Evolutionary conservation across 1,284 basidiomycete genomes (phyloP), one percentile per base, ranked within the genome.

Genomic region (Trichosporon ovoides): DNA sequence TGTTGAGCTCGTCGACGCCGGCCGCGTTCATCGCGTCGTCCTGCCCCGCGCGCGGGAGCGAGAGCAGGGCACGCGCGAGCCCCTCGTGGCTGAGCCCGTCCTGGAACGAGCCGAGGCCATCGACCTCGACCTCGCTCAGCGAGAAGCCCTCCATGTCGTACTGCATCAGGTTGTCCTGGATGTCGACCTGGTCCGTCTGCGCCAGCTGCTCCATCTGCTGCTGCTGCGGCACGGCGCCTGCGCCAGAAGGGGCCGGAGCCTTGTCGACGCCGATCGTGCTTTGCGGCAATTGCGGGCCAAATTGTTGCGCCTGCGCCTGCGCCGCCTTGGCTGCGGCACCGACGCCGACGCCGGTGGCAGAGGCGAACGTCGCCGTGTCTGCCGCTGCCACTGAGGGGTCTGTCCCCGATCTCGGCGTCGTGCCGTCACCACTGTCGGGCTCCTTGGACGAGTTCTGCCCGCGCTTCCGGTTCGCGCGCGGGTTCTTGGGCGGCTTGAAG

Each of bases 101-200:
- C 33, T 35, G 34, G 49, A n/a, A n/a, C 31, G 35, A 35, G 16
- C 49, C 34, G 16, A 48, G 43, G 43, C 43, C 16, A 36, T 51
- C 55, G 24, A 19, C 35, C 20, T 54, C 53, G 36, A 40, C 46
- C 40, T 40, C 33, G 22, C 18, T 22, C 31, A 35, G 48, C 18
- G 33, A 37, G 36, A 38, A 37, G 24, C 43, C 46, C 16, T 52
- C 50, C 37, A 57, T 38, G 46, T 85, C 70, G 82, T 85, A 2
- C 80, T 93, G 2, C 80, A 93, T 52, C 10, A 36, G 18, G 33
- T 54, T 49, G 24, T 55, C 53, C 34, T 51, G 53, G 48, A 33
- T 49, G 31, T 19, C 46, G 55, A 38, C 48, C 46, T 56, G 31
- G 11, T 52, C 38, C 49, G 55, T 49, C 24, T 52, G 49, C 49